These are phyloP conservation scores for Oryza coarctata DNA, from an alignment of 176 grass and related monocot genomes.

Conservation along the genomic window DNA sequence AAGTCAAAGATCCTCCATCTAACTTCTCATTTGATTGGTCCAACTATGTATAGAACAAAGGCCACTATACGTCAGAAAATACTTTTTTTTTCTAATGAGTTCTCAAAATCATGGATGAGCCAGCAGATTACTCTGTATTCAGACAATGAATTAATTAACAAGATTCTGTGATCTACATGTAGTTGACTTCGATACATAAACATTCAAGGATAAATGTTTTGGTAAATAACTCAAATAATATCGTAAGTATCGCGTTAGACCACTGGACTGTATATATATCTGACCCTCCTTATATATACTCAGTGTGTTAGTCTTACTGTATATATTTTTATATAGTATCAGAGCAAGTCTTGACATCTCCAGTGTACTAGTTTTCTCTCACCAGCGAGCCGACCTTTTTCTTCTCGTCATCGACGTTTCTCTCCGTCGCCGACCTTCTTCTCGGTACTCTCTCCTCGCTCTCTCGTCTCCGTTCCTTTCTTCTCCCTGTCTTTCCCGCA, in stretches of 20 bases:
- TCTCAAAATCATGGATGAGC: slow-evolving; percentile 8
- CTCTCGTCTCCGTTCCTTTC: no score
- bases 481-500: no score
- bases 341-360: no score
- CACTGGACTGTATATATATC: no score
- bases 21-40: slow-evolving; percentile 4
- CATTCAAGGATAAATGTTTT: neutral
- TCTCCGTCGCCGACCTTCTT: no score
- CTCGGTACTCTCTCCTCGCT: no score
- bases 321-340: no score
- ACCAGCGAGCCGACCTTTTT: no score
- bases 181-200: slow-evolving; percentile 4
- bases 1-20: slow-evolving; percentile 11
- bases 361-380: no score
- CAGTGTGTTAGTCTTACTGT: no score
- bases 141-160: neutral
- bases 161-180: neutral
- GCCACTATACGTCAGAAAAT: neutral
- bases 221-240: neutral
- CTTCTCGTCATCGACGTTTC: no score
- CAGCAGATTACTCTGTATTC: neutral
- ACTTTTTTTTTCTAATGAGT: neutral
- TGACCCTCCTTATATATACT: no score
- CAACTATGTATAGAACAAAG: slow-evolving; percentile 20
- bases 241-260: neutral